Conservation (phyloP, 768 basidiomycete genomes). For the Neoboletus brunneissimus region DNA sequence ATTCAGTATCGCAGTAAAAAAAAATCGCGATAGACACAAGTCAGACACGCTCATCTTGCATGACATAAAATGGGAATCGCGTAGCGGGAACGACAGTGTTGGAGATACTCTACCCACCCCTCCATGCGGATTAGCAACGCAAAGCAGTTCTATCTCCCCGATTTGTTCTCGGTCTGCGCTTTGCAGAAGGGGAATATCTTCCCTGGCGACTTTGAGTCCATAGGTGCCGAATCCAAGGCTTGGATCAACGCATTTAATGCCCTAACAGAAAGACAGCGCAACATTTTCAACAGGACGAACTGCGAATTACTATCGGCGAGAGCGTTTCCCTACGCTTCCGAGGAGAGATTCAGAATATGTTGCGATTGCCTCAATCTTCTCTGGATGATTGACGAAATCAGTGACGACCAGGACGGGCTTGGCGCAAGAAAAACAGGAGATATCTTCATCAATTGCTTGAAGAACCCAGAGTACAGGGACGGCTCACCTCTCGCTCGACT, state of each 20-base stretch:
- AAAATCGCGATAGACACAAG: background rate
- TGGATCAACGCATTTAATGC: conserved; percentile 63
- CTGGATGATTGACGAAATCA: conserved; percentile 67
- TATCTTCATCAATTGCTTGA: conserved; percentile 52
- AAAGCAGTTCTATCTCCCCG: conserved; percentile 50
- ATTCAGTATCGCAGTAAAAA: background rate
- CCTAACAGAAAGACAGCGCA: conserved; percentile 58
- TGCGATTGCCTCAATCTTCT: conserved; percentile 63
- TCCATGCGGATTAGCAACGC: background rate
- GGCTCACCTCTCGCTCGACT: conserved; percentile 55
- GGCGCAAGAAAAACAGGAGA: conserved; percentile 54
- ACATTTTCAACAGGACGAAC: conserved; percentile 52
- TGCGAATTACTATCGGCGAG: conserved; percentile 62
- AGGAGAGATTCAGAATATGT: conserved; percentile 54
- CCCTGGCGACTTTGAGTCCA: conserved; percentile 50
- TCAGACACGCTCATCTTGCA: conserved; percentile 5
- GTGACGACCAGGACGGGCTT: conserved; percentile 58
- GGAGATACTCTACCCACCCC: background rate
- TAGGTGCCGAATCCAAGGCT: conserved; percentile 52
- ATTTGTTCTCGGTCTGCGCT: conserved; percentile 47
- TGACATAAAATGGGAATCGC: conserved; percentile 6
- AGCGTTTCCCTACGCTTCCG: conserved; percentile 57
- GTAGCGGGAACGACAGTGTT: background rate
- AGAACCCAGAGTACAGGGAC: conserved; percentile 50
- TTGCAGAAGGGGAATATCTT: conserved; percentile 50